Conservation (phyloP, 805 yeast genomes). For the Kazachstania viticola region DNA sequence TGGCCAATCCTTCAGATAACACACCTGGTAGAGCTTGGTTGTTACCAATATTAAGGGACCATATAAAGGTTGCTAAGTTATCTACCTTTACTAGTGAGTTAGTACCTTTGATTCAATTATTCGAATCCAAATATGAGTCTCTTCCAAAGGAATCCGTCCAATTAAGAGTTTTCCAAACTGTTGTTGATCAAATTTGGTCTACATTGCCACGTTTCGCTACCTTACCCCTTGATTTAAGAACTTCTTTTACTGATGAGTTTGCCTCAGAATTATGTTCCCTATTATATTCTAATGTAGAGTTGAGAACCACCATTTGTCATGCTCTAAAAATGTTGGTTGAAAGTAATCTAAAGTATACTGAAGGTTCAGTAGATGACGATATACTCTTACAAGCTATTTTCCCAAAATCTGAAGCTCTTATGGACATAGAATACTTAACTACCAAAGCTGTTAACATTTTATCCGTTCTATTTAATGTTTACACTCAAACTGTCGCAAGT, state of each 20-base stretch:
- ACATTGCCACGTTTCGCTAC: slow-evolving; percentile 82
- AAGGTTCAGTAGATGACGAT: slow-evolving; percentile 48
- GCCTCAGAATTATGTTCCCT: slow-evolving; percentile 66
- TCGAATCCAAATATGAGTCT: slow-evolving; percentile 35
- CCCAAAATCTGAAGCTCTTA: slow-evolving; percentile 41
- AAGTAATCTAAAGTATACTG: slow-evolving; percentile 46
- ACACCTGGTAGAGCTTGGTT: slow-evolving; percentile 92
- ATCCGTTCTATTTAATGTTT: slow-evolving; percentile 84
- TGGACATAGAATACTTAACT: slow-evolving; percentile 52
- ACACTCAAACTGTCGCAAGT: slow-evolving; percentile 77
- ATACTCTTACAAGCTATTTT: slow-evolving; percentile 48
- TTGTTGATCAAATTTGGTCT: slow-evolving; percentile 88
- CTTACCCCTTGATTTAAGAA: slow-evolving; percentile 61
- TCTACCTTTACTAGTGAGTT: slow-evolving; percentile 51
- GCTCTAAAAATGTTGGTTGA: slow-evolving; percentile 69
- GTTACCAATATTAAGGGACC: slow-evolving; percentile 81
- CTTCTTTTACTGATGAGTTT: slow-evolving; percentile 60
- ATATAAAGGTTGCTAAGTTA: slow-evolving; percentile 60
- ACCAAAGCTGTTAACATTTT: slow-evolving; percentile 61
- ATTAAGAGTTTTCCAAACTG: slow-evolving; percentile 68
- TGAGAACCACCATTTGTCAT: slow-evolving; percentile 76
- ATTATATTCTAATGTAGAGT: slow-evolving; percentile 60
- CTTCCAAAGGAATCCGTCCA: slow-evolving; percentile 51
- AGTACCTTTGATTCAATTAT: slow-evolving; percentile 51
- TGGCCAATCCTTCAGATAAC: slow-evolving; percentile 39